These are phyloP conservation scores for Fusarium setosum DNA, from an alignment of 2,329 filamentous ascomycete genomes.

Conservation along the genomic window DNA sequence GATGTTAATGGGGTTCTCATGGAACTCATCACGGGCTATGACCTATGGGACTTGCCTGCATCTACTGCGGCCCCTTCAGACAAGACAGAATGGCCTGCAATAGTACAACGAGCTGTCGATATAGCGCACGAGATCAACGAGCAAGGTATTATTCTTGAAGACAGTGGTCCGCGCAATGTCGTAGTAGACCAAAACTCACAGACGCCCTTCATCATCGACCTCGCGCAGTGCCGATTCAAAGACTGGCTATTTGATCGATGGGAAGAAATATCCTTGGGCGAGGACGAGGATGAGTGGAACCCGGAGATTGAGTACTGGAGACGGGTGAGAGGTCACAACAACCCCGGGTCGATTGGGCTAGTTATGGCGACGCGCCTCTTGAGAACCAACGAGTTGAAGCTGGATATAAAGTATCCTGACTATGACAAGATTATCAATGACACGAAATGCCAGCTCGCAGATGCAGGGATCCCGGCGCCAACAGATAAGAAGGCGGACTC, in stretches of 20 bases:
- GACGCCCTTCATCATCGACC: constrained; percentile 2
- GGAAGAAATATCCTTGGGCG: background rate
- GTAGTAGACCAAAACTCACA: constrained; percentile 2
- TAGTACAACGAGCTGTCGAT: constrained; percentile 9
- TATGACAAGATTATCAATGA: background rate
- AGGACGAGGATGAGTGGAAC: background rate
- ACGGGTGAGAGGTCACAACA: background rate
- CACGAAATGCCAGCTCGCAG: background rate
- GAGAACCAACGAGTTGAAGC: background rate
- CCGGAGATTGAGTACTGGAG: constrained; percentile 4
- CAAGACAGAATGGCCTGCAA: background rate
- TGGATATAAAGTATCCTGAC: background rate
- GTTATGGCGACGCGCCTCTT: background rate
- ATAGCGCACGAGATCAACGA: constrained; percentile 5
- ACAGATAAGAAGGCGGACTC: too few species aligned
- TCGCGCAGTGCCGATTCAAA: constrained; percentile 9
- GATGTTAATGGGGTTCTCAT: constrained; percentile 3
- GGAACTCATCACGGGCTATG: background rate
- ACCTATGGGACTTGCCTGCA: background rate
- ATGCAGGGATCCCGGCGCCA: too few species aligned
- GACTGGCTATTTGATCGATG: constrained; percentile 1
- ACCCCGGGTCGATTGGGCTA: background rate
- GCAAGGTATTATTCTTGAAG: constrained; percentile 1
- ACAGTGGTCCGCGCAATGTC: constrained; percentile 8
- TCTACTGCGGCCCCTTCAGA: background rate